Base-by-base conservation (phyloP, 2,329 filamentous ascomycete species). In the Xylogone sp. region DNA sequence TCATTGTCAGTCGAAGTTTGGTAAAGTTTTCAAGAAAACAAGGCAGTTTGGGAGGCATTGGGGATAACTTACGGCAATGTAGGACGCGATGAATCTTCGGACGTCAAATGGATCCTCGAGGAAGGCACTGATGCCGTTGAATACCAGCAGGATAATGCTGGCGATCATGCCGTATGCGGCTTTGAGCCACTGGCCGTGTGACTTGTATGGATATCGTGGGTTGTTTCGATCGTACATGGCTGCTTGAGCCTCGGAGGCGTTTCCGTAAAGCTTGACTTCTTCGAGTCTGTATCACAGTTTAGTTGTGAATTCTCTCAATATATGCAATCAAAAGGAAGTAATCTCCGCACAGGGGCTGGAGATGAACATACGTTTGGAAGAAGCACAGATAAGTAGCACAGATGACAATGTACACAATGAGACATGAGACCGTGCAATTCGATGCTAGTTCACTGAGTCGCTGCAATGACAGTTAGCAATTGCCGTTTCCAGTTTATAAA, bases 321-420 rank as follows among this genome's bases (percentile, higher is more conserved):
- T n/a, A n/a, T n/a, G n/a, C n/a, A n/a, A n/a, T n/a, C n/a, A n/a
- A n/a, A n/a, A 1, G 18, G 3, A 21, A 21, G 31, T 24, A 13
- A 55, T 59, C 18, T 46, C 12, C 20, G 29, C 12, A 3, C 18
- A 16, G 21, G 31, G 42, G 42, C 9, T 18, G 50, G 6, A 22
- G 8, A 2, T 16, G 19, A 39, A 49, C 58, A 44, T 57, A 72
- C 70, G 65, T 68, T 49, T 64, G 63, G 57, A 65, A 71, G 55
- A 71, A 71, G 22, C 54, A 65, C 34, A 73, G 60, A 59, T 72
- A 73, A 0, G 71, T 70, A 20, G 65, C 69, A 48, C 69, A 72
- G 16, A 73, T 70, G 13, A 66, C 65, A 19, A 62, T 59, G 45
- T 71, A 73, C 2, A 72, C 69, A 42, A 72, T 68, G n/a, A 72